Evolutionary conservation across 495 filamentous ascomycete genomes (phyloP).

Genomic region (Symbiotaphrina buchneri): DNA sequence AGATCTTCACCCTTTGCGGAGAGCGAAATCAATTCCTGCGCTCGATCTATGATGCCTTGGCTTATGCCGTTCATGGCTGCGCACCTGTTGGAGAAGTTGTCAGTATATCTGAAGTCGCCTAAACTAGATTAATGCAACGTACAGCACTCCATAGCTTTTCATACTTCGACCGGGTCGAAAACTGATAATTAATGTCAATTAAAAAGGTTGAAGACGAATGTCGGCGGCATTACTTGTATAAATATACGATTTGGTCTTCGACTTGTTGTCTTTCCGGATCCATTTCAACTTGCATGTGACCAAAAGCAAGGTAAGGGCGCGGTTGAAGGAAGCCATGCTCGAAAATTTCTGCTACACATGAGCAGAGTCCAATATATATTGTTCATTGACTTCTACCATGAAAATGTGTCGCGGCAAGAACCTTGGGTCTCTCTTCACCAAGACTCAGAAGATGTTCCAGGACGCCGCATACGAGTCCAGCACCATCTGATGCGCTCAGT

Average conservation of each 20-base stretch:
- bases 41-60: slow-evolving; percentile 44
- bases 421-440: slow-evolving; percentile 44
- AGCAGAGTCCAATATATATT: neutral
- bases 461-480: slow-evolving; percentile 65
- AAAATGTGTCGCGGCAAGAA: slow-evolving; percentile 79
- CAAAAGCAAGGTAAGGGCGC: slow-evolving; percentile 40
- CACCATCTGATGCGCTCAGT: slow-evolving; percentile 32
- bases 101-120: neutral
- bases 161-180: slow-evolving; percentile 42
- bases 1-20: slow-evolving; percentile 54
- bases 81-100: slow-evolving; percentile 21
- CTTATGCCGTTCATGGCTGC: slow-evolving; percentile 71
- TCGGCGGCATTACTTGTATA: slow-evolving; percentile 39
- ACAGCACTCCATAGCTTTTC: slow-evolving; percentile 66
- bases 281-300: slow-evolving; percentile 72
- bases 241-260: slow-evolving; percentile 66
- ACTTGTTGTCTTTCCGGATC: slow-evolving; percentile 30
- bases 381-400: slow-evolving; percentile 20
- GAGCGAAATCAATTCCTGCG: slow-evolving; percentile 49
- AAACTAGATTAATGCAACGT: too few species aligned
- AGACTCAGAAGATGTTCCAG: slow-evolving; percentile 50
- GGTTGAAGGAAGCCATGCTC: slow-evolving; percentile 40
- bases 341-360: slow-evolving; percentile 49
- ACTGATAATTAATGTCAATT: slow-evolving; percentile 4
- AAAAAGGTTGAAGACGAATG: neutral